Base-by-base conservation (phyloP, 2,329 filamentous ascomycete species). In the Pestalotiopsis sp. region DNA sequence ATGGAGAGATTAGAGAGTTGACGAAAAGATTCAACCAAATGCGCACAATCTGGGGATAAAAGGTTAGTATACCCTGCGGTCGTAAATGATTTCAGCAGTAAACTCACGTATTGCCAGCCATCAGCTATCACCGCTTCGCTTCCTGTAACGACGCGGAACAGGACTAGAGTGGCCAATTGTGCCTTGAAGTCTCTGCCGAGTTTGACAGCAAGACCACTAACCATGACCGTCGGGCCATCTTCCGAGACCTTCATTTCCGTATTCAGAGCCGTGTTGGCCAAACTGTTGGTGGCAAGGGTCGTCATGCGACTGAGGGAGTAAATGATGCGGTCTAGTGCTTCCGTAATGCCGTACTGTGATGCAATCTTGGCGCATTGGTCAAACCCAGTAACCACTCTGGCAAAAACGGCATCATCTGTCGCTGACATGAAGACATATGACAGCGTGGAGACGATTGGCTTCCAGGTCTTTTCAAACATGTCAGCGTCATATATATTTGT, bases 371-470 rank as follows among this genome's bases (percentile, higher is more conserved):
- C 95, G 78, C 95, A 98, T 79, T 99, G 95, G 75, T 97, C 94
- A 76, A 99, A 99, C 1, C 96, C 96, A 62, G 93, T 93, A 36
- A 98, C 94, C 20, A 99, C 93, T 69, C 96, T 90, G 45, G 93
- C 93, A 78, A 97, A 99, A 3, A 99, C 96, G 0, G 95, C 87
- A 78, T 99, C 96, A 76, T 99, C 97, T 0, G 94, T 97, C 17
- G 97, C 97, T 45, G 95, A 98, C 92, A 98, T 97, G 83, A 99
- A 99, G 3, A 99, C 96, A 77, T 98, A 99, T 13, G 96, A 97
- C 67, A 99, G 84, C 0, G 97, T 98, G 3, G 96, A 95, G 49
- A 99, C 88, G 64, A 99, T 94, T 0, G 97, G 95, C 77, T 90
- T 94, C 96, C 97, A 99, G 0, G 95, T 98, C 25, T 94, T 92